Conservation (phyloP, 306 rosid genomes). For the Leucaena leucocephala region DNA sequence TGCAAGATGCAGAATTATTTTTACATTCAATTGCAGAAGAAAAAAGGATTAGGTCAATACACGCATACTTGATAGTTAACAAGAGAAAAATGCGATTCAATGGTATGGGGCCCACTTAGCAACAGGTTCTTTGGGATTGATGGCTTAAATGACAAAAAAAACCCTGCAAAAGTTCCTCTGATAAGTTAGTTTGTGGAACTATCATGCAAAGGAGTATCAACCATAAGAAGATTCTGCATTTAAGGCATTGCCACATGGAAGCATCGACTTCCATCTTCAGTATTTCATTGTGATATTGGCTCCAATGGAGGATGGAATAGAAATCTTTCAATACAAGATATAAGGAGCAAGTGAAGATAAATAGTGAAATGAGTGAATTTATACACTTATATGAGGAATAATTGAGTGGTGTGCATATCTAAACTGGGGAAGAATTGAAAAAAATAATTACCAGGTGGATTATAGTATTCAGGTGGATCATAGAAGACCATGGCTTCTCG, state of each 20-base stretch:
- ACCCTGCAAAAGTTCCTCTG: slow-evolving; percentile 63
- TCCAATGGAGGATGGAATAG: slow-evolving; percentile 11
- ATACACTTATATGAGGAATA: slow-evolving; percentile 14
- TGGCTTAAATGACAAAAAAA: slow-evolving; percentile 85
- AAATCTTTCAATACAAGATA: slow-evolving; percentile 21
- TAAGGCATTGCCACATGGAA: slow-evolving; percentile 13
- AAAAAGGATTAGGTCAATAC: slow-evolving; percentile 43
- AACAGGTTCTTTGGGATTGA: slow-evolving; percentile 78
- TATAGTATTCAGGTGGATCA: slow-evolving; percentile 90
- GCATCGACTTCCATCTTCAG: slow-evolving; percentile 34
- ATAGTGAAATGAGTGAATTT: slow-evolving; percentile 10
- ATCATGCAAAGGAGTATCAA: slow-evolving; percentile 31
- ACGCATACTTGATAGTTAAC: slow-evolving; percentile 88
- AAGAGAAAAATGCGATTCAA: slow-evolving; percentile 81
- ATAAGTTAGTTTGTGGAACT: slow-evolving; percentile 25
- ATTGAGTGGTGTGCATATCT: slow-evolving; percentile 23
- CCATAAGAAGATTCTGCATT: slow-evolving; percentile 23
- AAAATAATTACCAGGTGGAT: slow-evolving; percentile 64
- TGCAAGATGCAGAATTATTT: slow-evolving; percentile 26
- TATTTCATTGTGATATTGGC: slow-evolving; percentile 16
- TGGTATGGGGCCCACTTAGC: slow-evolving; percentile 66
- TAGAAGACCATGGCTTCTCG: slow-evolving; percentile 88
- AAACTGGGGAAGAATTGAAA: slow-evolving; percentile 23
- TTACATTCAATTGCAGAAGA: slow-evolving; percentile 42
- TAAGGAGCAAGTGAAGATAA: slow-evolving; percentile 6